Base-by-base conservation (phyloP, 2,329 filamentous ascomycete species). In the Xylariaceae sp. region DNA sequence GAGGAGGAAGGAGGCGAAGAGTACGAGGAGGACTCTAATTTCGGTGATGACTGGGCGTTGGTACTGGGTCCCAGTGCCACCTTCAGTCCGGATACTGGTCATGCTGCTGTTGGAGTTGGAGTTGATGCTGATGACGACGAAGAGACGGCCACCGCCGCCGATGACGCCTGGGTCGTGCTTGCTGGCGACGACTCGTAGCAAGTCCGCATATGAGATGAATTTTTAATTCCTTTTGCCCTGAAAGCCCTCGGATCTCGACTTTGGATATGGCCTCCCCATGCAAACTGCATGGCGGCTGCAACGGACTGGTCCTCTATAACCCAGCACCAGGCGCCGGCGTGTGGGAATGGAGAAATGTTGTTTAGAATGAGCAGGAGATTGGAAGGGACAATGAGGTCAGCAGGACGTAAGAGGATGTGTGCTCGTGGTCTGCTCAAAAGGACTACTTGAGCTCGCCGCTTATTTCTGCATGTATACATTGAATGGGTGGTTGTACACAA, bases 111-210 rank as follows among this genome's bases (percentile, higher is more conserved):
- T 16, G 33, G 33, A 48, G 37, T 40, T 33, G 57, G 17, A 4
- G 24, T 37, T 8, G 56, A 49, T 39, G 33, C 31, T 17, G 61
- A 59, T 43, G 48, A 2, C 12, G 54, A 19, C 14, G 57, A 28
- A 23, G 44, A 53, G 31, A 43, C 31, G 16, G 40, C 56, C 4
- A 44, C 43, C 53, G 28, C 53, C 56, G 58, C 53, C 36, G 62
- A 63, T 39, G 66, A 52, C 43, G 49, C 60, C 56, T 69, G 67
- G 66, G 49, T 68, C 3, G 58, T 67, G 51, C 60, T 70, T 62
- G 61, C 66, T 62, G 64, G 63, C 33, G 66, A 67, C 63, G 65
- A 64, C 66, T 69, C 61, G 66, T 66, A 70, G 61, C 68, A 70
- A 62, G 54, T 66, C 65, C 63, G 59, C 65, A 55, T 23, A 56